Percentiles rank a stretch among this genome's conserved stretches.
Evolutionary conservation across 176 grass and related monocot genomes (phyloP).

Genomic region (Puccinellia tenuiflora): DNA sequence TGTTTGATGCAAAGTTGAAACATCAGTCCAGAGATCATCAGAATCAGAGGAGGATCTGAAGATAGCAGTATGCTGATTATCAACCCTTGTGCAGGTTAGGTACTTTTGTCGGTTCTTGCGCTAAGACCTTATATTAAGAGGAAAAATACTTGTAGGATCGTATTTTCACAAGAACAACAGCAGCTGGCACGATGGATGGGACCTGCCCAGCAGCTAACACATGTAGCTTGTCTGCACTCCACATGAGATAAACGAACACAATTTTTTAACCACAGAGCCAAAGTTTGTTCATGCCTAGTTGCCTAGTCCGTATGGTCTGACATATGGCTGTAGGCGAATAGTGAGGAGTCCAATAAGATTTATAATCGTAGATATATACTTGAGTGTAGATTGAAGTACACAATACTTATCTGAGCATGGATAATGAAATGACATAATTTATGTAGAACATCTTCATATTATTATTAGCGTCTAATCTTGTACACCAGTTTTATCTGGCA

Average conservation of each 20-base stretch:
- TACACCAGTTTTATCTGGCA: neutral
- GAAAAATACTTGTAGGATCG: constrained; percentile 1
- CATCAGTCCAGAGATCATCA: neutral
- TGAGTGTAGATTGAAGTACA: neutral
- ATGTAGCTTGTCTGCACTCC: constrained; percentile 22
- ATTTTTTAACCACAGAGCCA: neutral
- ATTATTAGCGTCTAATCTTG: neutral
- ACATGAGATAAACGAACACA: constrained; percentile 16
- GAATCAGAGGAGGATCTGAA: neutral
- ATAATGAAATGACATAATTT: neutral
- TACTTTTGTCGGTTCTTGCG: neutral
- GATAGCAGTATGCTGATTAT: neutral
- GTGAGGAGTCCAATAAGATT: neutral
- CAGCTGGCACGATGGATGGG: neutral
- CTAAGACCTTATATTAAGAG: neutral
- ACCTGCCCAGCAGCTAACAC: constrained; percentile 21
- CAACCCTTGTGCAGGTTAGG: neutral
- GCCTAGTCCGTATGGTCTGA: neutral
- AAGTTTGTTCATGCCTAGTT: neutral
- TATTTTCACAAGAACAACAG: neutral
- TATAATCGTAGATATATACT: neutral
- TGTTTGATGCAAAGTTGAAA: constrained; percentile 5
- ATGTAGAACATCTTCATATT: neutral
- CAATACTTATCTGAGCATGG: neutral
- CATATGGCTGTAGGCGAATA: neutral